Conservation (phyloP, 371 early-diverging fungal genomes). For the Actinomucor elegans region DNA sequence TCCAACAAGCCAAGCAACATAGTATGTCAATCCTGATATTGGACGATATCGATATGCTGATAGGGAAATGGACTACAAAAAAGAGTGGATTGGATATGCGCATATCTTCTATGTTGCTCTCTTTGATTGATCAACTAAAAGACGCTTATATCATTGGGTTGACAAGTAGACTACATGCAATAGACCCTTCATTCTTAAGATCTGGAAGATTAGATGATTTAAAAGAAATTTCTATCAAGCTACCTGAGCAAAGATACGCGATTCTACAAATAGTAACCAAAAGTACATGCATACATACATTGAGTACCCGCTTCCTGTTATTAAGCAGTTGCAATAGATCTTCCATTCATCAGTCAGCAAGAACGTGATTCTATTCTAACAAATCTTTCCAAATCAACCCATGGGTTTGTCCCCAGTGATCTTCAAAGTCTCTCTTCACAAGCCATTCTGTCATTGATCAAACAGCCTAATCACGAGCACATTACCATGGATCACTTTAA, state of each 20-base stretch:
- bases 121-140: constrained; percentile 44
- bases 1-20: constrained; percentile 28
- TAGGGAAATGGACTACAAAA: constrained; percentile 39
- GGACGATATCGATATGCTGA: constrained; percentile 66
- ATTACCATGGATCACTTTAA: constrained; percentile 37
- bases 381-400: constrained; percentile 88
- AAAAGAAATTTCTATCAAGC: constrained; percentile 49
- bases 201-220: constrained; percentile 61
- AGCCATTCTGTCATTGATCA: constrained; percentile 45
- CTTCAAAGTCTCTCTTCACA: constrained; percentile 66
- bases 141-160: constrained; percentile 52
- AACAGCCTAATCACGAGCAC: constrained; percentile 15
- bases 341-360: constrained; percentile 52
- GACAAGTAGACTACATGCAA: constrained; percentile 58
- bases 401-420: constrained; percentile 87
- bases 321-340: constrained; percentile 32
- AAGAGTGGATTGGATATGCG: constrained; percentile 38
- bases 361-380: constrained; percentile 59
- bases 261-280: constrained; percentile 51
- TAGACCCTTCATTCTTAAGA: constrained; percentile 53
- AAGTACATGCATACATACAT: no score
- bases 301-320: no score
- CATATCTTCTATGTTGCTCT: constrained; percentile 23
- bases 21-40: constrained; percentile 49
- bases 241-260: constrained; percentile 42